Conservation (phyloP, 164 flowering plant species). For the Annona squamosa region DNA sequence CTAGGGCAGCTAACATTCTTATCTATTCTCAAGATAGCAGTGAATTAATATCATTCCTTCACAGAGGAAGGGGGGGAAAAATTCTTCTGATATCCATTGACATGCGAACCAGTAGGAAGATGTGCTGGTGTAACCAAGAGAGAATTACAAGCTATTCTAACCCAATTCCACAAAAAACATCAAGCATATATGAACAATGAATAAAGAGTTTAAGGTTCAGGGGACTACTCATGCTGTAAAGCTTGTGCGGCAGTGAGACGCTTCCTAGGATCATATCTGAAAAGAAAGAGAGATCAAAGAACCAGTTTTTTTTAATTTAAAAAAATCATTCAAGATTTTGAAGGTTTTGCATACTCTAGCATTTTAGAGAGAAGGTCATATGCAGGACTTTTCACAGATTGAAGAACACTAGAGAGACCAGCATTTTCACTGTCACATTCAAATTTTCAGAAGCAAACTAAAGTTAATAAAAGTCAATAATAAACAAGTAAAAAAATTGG, state of each 20-base stretch:
- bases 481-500: neutral
- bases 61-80: too few species aligned
- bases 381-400: slow-evolving; percentile 72
- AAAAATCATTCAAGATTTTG: neutral
- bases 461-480: neutral
- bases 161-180: neutral
- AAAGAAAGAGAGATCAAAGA: slow-evolving; percentile 11
- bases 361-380: slow-evolving; percentile 92
- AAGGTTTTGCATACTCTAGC: slow-evolving; percentile 77
- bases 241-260: slow-evolving; percentile 97
- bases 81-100: too few species aligned
- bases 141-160: neutral
- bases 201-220: neutral
- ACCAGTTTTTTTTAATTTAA: neutral
- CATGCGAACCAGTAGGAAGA: too few species aligned
- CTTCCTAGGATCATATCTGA: slow-evolving; percentile 92
- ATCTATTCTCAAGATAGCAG: too few species aligned
- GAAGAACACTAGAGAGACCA: slow-evolving; percentile 77
- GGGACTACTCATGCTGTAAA: slow-evolving; percentile 86
- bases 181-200: slow-evolving; percentile 4
- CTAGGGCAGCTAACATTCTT: too few species aligned
- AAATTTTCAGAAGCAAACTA: neutral
- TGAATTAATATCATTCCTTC: too few species aligned
- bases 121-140: neutral
- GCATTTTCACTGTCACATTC: slow-evolving; percentile 58